Evolutionary conservation across 148 eudicot species (phyloP).

Genomic region (Vaccinium darrowii): DNA sequence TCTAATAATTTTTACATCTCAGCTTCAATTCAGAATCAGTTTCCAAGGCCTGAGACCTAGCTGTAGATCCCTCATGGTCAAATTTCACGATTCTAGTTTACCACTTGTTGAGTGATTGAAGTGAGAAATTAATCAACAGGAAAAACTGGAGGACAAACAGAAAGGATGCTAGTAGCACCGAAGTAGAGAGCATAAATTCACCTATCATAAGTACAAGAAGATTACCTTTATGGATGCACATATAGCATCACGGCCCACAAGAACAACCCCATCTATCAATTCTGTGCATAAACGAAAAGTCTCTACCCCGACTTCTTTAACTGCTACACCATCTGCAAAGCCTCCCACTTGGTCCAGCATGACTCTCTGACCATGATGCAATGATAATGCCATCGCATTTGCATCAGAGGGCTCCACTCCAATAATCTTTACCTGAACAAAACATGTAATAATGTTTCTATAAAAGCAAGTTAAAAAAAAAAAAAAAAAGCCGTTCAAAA

Average conservation of each 20-base stretch:
- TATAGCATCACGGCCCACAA: conserved; percentile 96
- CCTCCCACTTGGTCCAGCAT: conserved; percentile 94
- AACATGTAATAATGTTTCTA: conserved; percentile 7
- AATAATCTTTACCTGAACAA: conserved; percentile 66
- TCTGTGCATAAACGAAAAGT: conserved; percentile 80
- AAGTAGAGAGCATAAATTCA: background rate
- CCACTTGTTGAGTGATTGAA: background rate
- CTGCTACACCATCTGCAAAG: conserved; percentile 98
- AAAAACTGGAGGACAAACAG: background rate
- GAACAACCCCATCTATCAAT: conserved; percentile 88
- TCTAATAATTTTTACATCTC: background rate
- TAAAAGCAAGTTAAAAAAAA: too few species aligned
- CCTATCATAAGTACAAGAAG: background rate
- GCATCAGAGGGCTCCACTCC: conserved; percentile 98
- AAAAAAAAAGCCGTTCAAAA: too few species aligned
- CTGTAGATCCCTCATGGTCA: background rate
- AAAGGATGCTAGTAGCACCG: background rate
- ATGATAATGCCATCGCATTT: conserved; percentile 95
- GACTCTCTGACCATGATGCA: conserved; percentile 78
- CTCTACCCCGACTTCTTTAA: conserved; percentile 94
- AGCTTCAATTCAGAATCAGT: background rate
- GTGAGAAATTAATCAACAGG: conserved; percentile 9
- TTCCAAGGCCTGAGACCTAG: background rate
- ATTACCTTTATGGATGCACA: conserved; percentile 97
- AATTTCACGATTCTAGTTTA: background rate